Evolutionary conservation across 2,329 filamentous ascomycete genomes (phyloP), one percentile per base, ranked within the genome.

Genomic region (Ceratocystis cacaofunesta): DNA sequence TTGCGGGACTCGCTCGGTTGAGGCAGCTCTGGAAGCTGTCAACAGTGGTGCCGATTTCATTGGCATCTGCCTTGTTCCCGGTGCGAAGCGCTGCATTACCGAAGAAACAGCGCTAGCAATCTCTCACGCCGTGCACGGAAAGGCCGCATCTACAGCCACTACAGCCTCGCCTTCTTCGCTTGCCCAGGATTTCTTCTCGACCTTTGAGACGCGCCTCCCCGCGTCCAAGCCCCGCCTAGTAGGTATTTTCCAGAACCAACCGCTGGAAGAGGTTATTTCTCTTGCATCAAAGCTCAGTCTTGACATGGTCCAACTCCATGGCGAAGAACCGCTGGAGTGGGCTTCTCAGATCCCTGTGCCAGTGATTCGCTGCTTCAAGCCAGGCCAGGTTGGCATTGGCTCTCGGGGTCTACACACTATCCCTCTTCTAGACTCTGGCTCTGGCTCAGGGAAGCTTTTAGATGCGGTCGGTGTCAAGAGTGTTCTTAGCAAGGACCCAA

Each of bases 211-310:
- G 41, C 76, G 78, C 66, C 74, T 86, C 3, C 75, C 80, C 73
- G 72, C 78, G 73, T 72, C 83, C 15, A 76, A 88, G 8, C 86
- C 92, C 0, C 80, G 94, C 2, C 80, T 99, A 0, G 94, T 96
- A 4, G 94, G 94, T 66, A 92, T 99, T 1, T 99, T 99, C 78
- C 87, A 89, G 71, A 89, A 96, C 73, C 92, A 97, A 72, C 85
- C 92, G 0, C 79, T 99, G 8, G 82, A 84, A 44, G 90, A 96
- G 70, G 80, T 99, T 5, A 79, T 97, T 62, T 82, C 86, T 68
- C 85, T 92, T 73, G 89, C 95, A 70, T 83, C 83, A 69, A 79
- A 85, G 12, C 85, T 96, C 69, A 80, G 82, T 58, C 82, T 99
- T 55, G 94, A 99, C 73, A 78, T 96, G 64, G 89, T 99, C 5